Base-by-base conservation (phyloP, 306 rosid species). In the Corylus avellana region DNA sequence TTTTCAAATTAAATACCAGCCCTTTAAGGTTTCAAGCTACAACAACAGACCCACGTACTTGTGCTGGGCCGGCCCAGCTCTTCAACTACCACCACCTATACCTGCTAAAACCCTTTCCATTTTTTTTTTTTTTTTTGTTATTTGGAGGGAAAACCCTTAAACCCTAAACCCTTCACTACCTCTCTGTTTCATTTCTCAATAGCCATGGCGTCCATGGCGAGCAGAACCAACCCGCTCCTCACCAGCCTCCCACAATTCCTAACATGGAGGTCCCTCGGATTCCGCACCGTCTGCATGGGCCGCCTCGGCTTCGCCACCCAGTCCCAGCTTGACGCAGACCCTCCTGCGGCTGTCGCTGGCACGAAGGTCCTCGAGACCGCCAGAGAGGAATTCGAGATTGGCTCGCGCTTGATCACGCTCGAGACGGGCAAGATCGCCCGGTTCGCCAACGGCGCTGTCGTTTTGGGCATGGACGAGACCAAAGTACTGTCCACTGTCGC, bases 341-440 rank as follows among this genome's bases (percentile, higher is more conserved):
- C 86, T n/a, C 50, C 25, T 3, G 2, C 72, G 27, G 63, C 83
- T 25, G 66, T 72, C 5, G 75, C 81, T 16, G 78, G 88, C 9
- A 85, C 89, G 51, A 89, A 89, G 82, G 77, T 86, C 48, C 91
- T 93, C n/a, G 94, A 91, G 32, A 72, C 78, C 20, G 85, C 85
- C 88, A 87, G 48, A 9, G 99, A 95, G 74, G 96, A 93, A 73
- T 91, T 95, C 75, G 99, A 95, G 80, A 77, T 93, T 9, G 99
- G 98, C 5, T 90, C 93, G 8, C 88, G 90, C 22, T 17, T 84
- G 46, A 81, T 93, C 71, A 84, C 92, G 1, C 85, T 95, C 4
- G 93, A 95, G 73, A 93, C 93, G 9, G 97, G 98, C 1, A 91
- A 90, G 87, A 84, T 93, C 64, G 97, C 97, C 47, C 96, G 97